Percentiles rank a stretch among this genome's conserved stretches.
phyloP scores from a whole-genome alignment of 257 asterid genomes.

The Euphrasia confusa region DNA sequence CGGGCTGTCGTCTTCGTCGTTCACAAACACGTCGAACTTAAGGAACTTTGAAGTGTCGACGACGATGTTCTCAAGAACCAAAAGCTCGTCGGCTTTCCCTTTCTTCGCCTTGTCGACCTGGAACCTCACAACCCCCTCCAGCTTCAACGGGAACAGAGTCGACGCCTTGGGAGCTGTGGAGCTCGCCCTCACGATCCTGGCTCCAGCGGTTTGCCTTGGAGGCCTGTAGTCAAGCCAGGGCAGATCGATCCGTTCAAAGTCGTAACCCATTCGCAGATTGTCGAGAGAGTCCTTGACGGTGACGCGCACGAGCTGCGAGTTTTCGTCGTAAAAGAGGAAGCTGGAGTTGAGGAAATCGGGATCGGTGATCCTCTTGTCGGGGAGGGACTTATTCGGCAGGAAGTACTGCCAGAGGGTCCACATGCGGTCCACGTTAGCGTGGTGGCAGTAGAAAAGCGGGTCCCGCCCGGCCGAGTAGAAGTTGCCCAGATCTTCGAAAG shows the following conservation, averaged over 20 bases:
- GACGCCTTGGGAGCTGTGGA: constrained; percentile 21
- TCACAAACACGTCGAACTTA: constrained; percentile 56
- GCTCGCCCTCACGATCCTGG: constrained; percentile 7
- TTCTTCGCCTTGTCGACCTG: constrained; percentile 33
- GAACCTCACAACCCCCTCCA: constrained; percentile 26
- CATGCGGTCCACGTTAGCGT: constrained; percentile 48
- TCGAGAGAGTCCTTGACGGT: constrained; percentile 35
- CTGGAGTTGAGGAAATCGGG: constrained; percentile 48
- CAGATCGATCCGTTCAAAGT: constrained; percentile 32
- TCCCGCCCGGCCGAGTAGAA: constrained; percentile 54
- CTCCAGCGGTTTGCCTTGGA: constrained; percentile 19
- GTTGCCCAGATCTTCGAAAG: constrained; percentile 36
- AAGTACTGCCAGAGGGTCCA: constrained; percentile 46
- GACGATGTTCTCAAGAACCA: constrained; percentile 32
- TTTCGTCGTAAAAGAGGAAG: constrained; percentile 53
- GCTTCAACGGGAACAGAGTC: constrained; percentile 25
- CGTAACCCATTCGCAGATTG: constrained; percentile 35
- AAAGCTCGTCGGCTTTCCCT: constrained; percentile 38
- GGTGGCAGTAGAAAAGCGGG: constrained; percentile 47
- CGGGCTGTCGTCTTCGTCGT: constrained; percentile 52
- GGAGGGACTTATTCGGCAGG: constrained; percentile 23
- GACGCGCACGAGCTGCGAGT: constrained; percentile 41
- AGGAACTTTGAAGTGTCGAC: constrained; percentile 33
- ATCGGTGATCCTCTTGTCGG: constrained; percentile 28
- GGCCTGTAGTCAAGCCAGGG: constrained; percentile 50